Evolutionary conservation across 306 rosid species (phyloP), one percentile per base, ranked within the genome.

Genomic region (Inga leiocalycina): DNA sequence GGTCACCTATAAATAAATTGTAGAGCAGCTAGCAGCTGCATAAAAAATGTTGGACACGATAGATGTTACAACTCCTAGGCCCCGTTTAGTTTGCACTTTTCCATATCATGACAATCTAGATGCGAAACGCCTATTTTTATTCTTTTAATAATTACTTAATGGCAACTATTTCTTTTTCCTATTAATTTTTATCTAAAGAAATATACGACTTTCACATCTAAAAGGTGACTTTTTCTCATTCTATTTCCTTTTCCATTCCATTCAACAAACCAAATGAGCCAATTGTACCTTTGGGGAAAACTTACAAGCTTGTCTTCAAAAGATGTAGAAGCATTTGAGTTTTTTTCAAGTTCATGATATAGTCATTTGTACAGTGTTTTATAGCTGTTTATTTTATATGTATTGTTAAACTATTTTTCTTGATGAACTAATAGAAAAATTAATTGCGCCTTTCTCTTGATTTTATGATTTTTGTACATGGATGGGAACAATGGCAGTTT

Each of bases 301-400:
- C 78, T 51, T 35, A 35, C 51, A 35, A 54, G 45, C 78, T 80
- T 79, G 34, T 24, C 71, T 77, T 69, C 74, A 32, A 71, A 44
- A 61, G 49, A 77, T 84, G 75, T 64, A 71, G 19, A 71, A 75
- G 48, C 71, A 76, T 70, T 67, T 39, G 43, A 15, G 57, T 45
- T 35, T 79, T 43, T 69, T 76, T 76, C 79, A 19, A 5, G 46
- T 81, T 68, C 69, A 84, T 79, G 82, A 75, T 41, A 22, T 68
- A 71, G 8, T 66, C 65, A 70, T 22, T 76, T 80, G 37, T 51
- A 64, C 66, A 11, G 41, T 68, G 35, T 77, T 71, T 24, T 45
- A 34, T 78, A 73, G 59, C 10, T 78, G 3, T 67, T 20, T 81
- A 17, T 59, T 84, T 77, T 77, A 76, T 77, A 77, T 71, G 30